Evolutionary conservation across 371 early-diverging fungal species (phyloP).

Genomic region (Encephalitozoon cuniculi): DNA sequence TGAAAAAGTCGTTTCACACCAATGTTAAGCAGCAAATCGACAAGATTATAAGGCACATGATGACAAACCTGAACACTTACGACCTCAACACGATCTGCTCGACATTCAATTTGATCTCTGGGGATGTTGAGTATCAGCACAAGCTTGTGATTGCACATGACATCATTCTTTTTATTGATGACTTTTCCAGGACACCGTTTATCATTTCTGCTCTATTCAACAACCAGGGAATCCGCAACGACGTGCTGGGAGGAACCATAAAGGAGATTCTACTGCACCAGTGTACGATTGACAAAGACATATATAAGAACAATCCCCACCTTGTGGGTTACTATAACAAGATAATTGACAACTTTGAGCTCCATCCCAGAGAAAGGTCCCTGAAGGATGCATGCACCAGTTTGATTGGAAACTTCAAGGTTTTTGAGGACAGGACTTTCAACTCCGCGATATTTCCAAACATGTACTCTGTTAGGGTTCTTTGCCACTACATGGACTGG

Average conservation of each 20-base stretch:
- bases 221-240: constrained; percentile 11
- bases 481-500: constrained; percentile 59
- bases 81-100: constrained; percentile 32
- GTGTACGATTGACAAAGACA: constrained; percentile 26
- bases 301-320: not conserved
- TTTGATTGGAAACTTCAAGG: not conserved
- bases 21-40: not conserved
- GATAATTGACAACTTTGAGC: constrained; percentile 26
- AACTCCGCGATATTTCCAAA: constrained; percentile 8
- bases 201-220: constrained; percentile 37
- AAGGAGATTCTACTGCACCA: constrained; percentile 29
- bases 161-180: constrained; percentile 18
- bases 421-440: not conserved
- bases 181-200: constrained; percentile 25
- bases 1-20: not conserved
- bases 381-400: constrained; percentile 9
- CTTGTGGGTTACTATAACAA: not conserved
- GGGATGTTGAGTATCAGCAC: constrained; percentile 25
- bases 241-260: constrained; percentile 16
- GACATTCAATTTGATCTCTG: constrained; percentile 25
- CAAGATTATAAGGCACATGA: not conserved
- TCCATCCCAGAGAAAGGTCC: not conserved
- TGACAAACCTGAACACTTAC: not conserved
- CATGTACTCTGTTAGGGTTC: constrained; percentile 34
- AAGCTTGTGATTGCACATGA: constrained; percentile 43